phyloP scores from a whole-genome alignment of 768 basidiomycete species.

The Cantharellus anzutake region DNA sequence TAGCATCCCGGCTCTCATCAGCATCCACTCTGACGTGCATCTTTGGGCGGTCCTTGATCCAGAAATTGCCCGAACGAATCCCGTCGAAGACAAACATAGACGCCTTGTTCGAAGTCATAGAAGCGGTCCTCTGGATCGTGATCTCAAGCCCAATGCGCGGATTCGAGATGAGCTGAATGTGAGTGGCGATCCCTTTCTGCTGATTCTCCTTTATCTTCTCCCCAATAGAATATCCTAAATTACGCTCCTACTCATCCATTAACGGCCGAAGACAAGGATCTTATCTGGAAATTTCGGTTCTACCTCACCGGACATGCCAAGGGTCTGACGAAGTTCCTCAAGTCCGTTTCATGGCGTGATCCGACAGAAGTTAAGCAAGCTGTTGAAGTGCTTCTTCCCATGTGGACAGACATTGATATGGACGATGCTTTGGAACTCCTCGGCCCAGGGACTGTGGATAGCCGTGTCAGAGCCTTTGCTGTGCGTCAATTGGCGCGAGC shows the following conservation, averaged over 20 bases:
- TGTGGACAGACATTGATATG: constrained; percentile 94
- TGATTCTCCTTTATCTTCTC: not conserved
- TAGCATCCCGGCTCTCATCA: constrained; percentile 21
- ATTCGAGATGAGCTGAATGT: constrained; percentile 86
- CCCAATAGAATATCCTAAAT: constrained; percentile 57
- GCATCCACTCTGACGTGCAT: constrained; percentile 38
- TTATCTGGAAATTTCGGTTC: constrained; percentile 99
- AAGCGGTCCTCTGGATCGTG: constrained; percentile 85
- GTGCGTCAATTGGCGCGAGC: constrained; percentile 79
- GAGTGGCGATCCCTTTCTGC: constrained; percentile 14
- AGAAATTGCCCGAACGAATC: constrained; percentile 80
- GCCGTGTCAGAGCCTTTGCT: constrained; percentile 83
- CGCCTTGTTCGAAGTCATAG: constrained; percentile 86
- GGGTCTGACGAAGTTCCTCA: constrained; percentile 92
- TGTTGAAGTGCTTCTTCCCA: constrained; percentile 82
- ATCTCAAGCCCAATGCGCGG: constrained; percentile 92
- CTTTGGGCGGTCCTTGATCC: constrained; percentile 86
- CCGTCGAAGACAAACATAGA: constrained; percentile 93
- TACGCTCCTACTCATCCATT: constrained; percentile 80
- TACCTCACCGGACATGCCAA: constrained; percentile 84
- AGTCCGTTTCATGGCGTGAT: constrained; percentile 95
- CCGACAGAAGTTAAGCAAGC: constrained; percentile 94
- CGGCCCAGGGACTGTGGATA: constrained; percentile 78
- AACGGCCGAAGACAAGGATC: constrained; percentile 82
- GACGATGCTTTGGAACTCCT: constrained; percentile 92